Base-by-base conservation (phyloP, 805 yeast genomes). In the Candida orba region DNA sequence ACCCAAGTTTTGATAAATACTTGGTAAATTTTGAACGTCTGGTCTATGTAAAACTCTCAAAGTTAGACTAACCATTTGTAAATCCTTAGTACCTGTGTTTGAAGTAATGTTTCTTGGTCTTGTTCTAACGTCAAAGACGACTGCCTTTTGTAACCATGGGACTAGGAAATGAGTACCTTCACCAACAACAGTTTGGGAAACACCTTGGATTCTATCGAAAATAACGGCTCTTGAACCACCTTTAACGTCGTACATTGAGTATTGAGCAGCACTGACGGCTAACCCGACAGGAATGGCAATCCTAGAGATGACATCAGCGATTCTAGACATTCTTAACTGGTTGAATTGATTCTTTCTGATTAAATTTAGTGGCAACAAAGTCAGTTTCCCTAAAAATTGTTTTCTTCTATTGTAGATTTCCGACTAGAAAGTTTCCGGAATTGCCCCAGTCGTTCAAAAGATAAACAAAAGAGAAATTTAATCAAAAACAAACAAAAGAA, bases 211-310 rank as follows among this genome's bases (percentile, higher is more conserved):
- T 56, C 99, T 75, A 69, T 93, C 98, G 60, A 93, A 93, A 50
- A 93, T 84, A 42, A 93, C 95, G 22, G 97, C 99, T 62, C 99
- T 75, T 46, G 86, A 78, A 44, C 99, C 99, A 47, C 99, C 99
- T 60, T 84, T 81, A 33, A 93, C 99, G 60, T 93, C 98, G 62
- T 88, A 93, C 67, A 93, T 71, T 25, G 97, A 81, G 55, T 84
- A 78, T 60, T 88, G 91, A 8, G 82, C 84, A 10, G 84, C 80
- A 32, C 87, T 71, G 41, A 81, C 62, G 18, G 84, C 81, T 13
- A 81, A 59, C 57, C 90, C 90, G 4, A 75, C 73, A 9, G 93
- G 93, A 31, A 83, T 63, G 4, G 91, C 91, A 45, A 85, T 63
- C 54, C 57, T 65, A 34, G 75, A 65, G 47, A 69, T 57, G 20